Conservation (phyloP, 129 eudicot species). For the Flaveria sonorensis region DNA sequence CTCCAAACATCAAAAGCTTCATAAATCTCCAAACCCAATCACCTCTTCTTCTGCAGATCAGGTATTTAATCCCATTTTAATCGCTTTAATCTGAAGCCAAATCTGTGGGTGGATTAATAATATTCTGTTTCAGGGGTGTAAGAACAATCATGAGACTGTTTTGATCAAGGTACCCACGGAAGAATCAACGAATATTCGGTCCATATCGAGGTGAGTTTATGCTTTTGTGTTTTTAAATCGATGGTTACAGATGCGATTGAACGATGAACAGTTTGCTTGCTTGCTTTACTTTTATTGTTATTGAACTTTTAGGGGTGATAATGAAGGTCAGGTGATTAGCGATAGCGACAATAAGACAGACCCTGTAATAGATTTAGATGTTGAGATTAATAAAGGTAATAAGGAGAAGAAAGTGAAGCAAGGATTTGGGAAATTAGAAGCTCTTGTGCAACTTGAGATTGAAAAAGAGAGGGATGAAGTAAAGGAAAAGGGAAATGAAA, state of each 20-base stretch:
- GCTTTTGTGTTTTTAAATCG: neutral
- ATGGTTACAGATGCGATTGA: neutral
- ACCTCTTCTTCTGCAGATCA: conserved; percentile 24
- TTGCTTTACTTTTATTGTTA: conserved; percentile 15
- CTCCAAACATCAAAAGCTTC: conserved; percentile 32
- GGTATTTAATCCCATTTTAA: conserved; percentile 25
- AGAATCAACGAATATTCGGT: conserved; percentile 26
- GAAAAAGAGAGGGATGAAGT: conserved; percentile 32
- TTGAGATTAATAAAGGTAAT: conserved; percentile 22
- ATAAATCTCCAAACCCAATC: conserved; percentile 15
- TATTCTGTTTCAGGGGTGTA: conserved; percentile 30
- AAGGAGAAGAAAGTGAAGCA: conserved; percentile 20
- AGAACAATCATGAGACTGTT: conserved; percentile 22
- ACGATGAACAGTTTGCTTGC: conserved; percentile 9
- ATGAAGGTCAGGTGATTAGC: conserved; percentile 39
- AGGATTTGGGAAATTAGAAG: conserved; percentile 21
- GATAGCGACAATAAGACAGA: conserved; percentile 24
- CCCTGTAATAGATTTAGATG: conserved; percentile 35
- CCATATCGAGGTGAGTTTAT: too few relatives aligned
- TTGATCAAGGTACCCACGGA: conserved; percentile 28
- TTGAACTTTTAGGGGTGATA: conserved; percentile 36
- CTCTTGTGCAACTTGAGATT: conserved; percentile 30
- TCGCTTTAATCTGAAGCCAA: neutral
- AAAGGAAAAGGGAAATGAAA: conserved; percentile 15
- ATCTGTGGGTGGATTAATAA: neutral